These are phyloP conservation scores for Geoglossum glabrum DNA, from an alignment of 495 filamentous ascomycete species.

Conservation along the genomic window DNA sequence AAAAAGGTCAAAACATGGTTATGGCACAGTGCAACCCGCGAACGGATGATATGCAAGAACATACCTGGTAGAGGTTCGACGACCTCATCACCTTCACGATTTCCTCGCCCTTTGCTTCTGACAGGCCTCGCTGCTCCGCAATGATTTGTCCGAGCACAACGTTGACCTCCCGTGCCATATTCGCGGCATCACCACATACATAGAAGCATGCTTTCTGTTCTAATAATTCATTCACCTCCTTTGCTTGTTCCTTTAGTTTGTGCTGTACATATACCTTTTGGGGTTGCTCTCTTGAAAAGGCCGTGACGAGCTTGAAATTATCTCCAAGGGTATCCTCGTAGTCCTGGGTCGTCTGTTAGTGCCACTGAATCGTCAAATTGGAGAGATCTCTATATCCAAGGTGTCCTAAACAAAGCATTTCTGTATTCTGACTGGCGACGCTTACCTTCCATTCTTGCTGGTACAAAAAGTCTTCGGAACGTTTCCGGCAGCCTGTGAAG, in stretches of 20 bases:
- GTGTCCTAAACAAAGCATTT: neutral
- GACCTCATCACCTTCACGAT: conserved; percentile 90
- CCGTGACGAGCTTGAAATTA: conserved; percentile 68
- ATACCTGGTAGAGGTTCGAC: conserved; percentile 83
- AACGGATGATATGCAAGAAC: neutral
- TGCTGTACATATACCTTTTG: conserved; percentile 98
- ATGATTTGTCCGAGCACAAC: conserved; percentile 66
- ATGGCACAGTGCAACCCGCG: neutral
- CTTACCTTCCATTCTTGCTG: conserved; percentile 82
- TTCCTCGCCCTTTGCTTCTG: conserved; percentile 75
- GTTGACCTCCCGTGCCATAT: conserved; percentile 97
- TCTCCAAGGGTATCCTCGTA: conserved; percentile 68
- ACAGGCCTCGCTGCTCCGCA: conserved; percentile 56
- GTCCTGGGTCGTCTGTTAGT: conserved; percentile 29
- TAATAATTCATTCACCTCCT: conserved; percentile 73
- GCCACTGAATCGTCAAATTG: neutral
- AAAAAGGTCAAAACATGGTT: neutral
- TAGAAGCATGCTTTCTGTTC: conserved; percentile 89
- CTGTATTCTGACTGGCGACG: conserved; percentile 4
- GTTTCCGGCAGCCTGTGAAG: conserved; percentile 86
- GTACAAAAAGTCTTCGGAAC: conserved; percentile 80
- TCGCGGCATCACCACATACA: conserved; percentile 92
- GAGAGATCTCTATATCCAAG: neutral
- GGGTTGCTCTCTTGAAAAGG: conserved; percentile 70
- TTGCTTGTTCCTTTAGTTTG: conserved; percentile 59